Conservation (phyloP, 768 basidiomycete species). For the Gloeopeniophorella convolvens region DNA sequence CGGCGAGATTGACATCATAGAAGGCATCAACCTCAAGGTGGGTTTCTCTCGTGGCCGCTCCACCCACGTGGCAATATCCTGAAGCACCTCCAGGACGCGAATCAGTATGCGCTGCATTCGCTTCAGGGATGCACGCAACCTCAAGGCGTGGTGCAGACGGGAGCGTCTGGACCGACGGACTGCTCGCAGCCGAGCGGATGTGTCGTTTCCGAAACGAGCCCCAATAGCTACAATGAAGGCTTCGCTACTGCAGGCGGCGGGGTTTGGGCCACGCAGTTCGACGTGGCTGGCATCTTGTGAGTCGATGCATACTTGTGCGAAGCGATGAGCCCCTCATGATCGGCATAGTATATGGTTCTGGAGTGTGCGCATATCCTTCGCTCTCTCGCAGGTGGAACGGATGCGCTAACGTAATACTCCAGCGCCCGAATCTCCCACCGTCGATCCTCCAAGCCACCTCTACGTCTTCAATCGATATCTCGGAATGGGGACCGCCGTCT, state of each 20-base stretch:
- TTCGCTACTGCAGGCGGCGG: constrained; percentile 51
- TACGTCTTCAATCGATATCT: constrained; percentile 31
- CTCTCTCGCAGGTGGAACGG: background rate
- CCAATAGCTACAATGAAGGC: constrained; percentile 35
- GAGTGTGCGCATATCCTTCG: constrained; percentile 29
- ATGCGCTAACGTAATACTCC: background rate
- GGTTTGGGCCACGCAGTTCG: constrained; percentile 66
- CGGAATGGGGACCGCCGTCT: constrained; percentile 41
- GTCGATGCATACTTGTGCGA: constrained; percentile 13
- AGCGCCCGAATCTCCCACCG: constrained; percentile 35
- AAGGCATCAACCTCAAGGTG: constrained; percentile 45
- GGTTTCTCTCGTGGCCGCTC: background rate
- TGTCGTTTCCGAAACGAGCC: constrained; percentile 29
- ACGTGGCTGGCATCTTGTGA: constrained; percentile 45
- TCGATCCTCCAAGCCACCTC: constrained; percentile 30
- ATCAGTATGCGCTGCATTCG: constrained; percentile 56
- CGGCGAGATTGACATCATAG: constrained; percentile 38
- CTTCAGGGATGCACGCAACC: constrained; percentile 33
- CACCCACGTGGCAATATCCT: background rate
- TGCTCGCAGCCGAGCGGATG: constrained; percentile 33
- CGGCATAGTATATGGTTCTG: constrained; percentile 42
- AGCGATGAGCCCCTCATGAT: constrained; percentile 5
- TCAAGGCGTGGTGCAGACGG: constrained; percentile 29
- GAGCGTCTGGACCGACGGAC: constrained; percentile 27
- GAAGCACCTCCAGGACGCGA: constrained; percentile 22